Conservation (phyloP, 2,329 filamentous ascomycete genomes). For the Fusarium kyushuense region DNA sequence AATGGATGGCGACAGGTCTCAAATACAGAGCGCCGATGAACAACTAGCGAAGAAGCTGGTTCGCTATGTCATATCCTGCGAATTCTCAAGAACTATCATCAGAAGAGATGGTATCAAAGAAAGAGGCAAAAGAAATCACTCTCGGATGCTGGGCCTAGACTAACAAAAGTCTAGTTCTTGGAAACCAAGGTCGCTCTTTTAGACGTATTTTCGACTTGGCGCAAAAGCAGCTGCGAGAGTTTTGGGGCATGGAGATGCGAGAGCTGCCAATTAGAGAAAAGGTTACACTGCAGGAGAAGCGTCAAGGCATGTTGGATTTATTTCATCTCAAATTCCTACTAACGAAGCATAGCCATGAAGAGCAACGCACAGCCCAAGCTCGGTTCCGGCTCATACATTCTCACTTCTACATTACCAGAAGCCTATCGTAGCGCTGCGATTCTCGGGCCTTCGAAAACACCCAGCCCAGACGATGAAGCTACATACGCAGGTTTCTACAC, state of each 20-base stretch:
- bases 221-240: conserved; percentile 74
- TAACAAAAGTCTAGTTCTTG: conserved; percentile 70
- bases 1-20: conserved; percentile 49
- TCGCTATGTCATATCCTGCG: conserved; percentile 75
- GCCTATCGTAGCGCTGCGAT: conserved; percentile 75
- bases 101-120: conserved; percentile 72
- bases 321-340: not conserved
- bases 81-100: conserved; percentile 71
- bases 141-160: not conserved
- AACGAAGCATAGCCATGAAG: conserved; percentile 53
- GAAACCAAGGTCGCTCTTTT: conserved; percentile 76
- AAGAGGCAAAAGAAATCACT: conserved; percentile 60
- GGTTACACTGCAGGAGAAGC: conserved; percentile 79
- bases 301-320: conserved; percentile 68
- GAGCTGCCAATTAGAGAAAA: conserved; percentile 87
- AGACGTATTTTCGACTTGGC: conserved; percentile 81
- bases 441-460: conserved; percentile 74
- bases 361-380: conserved; percentile 65
- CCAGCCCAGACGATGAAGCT: conserved; percentile 76
- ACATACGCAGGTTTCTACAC: conserved; percentile 86
- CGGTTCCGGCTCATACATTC: conserved; percentile 78
- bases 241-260: conserved; percentile 93
- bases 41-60: conserved; percentile 74
- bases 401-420: conserved; percentile 78
- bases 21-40: conserved; percentile 58